These are phyloP conservation scores for Pseudozyma tsukubaensis DNA, from an alignment of 1,284 basidiomycete species.

Conservation along the genomic window DNA sequence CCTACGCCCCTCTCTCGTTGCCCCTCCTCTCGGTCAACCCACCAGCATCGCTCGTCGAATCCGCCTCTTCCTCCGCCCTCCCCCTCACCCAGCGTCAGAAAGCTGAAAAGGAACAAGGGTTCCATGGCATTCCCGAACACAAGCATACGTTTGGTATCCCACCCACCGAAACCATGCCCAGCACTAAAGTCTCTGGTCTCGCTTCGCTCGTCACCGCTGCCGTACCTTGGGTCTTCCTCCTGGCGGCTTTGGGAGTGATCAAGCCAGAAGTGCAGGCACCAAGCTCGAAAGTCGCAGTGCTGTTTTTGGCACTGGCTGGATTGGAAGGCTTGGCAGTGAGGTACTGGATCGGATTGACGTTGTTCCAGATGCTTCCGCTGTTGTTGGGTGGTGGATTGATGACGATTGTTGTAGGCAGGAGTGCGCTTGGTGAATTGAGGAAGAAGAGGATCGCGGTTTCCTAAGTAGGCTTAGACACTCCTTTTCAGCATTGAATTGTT, in stretches of 20 bases:
- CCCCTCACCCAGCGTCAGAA: slow-evolving; percentile 26
- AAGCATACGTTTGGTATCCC: slow-evolving; percentile 56
- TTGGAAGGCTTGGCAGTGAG: slow-evolving; percentile 52
- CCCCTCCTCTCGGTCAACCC: slow-evolving; percentile 35
- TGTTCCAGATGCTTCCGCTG: slow-evolving; percentile 58
- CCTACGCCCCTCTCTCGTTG: slow-evolving; percentile 32
- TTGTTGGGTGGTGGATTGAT: slow-evolving; percentile 44
- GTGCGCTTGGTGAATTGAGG: slow-evolving; percentile 49
- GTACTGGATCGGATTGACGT: slow-evolving; percentile 59
- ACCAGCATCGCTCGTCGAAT: slow-evolving; percentile 18
- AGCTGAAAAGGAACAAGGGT: slow-evolving; percentile 45
- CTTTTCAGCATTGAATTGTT: too few species aligned
- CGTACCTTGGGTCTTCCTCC: slow-evolving; percentile 52
- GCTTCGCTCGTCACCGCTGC: slow-evolving; percentile 47
- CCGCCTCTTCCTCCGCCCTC: slow-evolving; percentile 16
- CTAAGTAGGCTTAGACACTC: slow-evolving; percentile 1
- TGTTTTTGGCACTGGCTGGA: slow-evolving; percentile 35
- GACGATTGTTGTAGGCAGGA: slow-evolving; percentile 51
- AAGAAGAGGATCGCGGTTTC: slow-evolving; percentile 38
- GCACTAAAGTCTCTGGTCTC: slow-evolving; percentile 42
- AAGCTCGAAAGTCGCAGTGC: slow-evolving; percentile 21
- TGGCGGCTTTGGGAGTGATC: slow-evolving; percentile 29
- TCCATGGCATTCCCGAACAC: slow-evolving; percentile 45
- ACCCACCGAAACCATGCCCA: slow-evolving; percentile 59
- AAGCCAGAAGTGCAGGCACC: slow-evolving; percentile 27